Base-by-base conservation (phyloP, 306 rosid genomes). In the Benincasa hispida region DNA sequence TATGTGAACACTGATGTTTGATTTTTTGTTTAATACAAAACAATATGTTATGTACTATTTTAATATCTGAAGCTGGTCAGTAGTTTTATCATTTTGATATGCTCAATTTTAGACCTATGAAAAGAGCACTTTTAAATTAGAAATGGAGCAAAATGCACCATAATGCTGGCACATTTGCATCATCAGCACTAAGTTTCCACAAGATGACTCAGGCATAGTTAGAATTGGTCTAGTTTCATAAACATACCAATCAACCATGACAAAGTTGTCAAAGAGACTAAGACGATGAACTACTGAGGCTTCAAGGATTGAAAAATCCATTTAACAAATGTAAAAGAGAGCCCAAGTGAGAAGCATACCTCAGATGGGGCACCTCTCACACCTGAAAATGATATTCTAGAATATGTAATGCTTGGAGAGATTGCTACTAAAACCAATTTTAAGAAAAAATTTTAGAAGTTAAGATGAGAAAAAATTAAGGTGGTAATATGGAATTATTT, bases 301-400 rank as follows among this genome's bases (percentile, higher is more conserved):
- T 80, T 75, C 81, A 83, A 82, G 83, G 86, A 84, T 76, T 68
- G 81, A 63, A 80, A 78, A 65, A 85, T 81, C 88, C 47, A 18
- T 67, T 77, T 67, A 72, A 74, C 82, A 80, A 70, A 63, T 66
- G 91, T 83, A 77, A 82, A 84, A 78, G 87, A 82, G 82, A 83
- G 80, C 94, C 92, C 76, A 81, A 84, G 92, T 88, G 99, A 94
- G 96, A 85, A 87, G 92, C 95, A 86, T 87, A 88, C 91, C 97
- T 90, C 93, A 87, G 82, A 85, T 91, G 89, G 94, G 91, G 87
- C 89, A 85, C 89, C 89, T 86, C 93, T 85, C 91, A 90, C 92
- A 86, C 87, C 87, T 84, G 89, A 80, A 78, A 85, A 83, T 57
- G 87, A 81, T 82, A 82, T 87, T 65, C 87, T 80, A 83, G 87